These are phyloP conservation scores for Exutisphaerella laricina DNA, from an alignment of 2,329 filamentous ascomycete genomes.

Conservation along the genomic window DNA sequence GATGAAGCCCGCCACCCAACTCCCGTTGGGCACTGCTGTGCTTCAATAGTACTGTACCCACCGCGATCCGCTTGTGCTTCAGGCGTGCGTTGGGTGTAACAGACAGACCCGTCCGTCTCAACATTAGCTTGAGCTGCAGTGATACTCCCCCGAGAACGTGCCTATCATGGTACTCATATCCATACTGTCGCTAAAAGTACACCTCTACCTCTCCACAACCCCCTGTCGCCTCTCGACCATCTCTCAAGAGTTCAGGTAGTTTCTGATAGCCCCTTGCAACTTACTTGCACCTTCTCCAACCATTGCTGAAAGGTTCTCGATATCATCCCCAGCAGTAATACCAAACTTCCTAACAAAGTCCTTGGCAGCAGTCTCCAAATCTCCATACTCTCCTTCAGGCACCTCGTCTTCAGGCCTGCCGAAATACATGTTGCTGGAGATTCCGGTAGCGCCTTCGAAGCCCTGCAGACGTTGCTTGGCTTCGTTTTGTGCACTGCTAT, in stretches of 20 bases:
- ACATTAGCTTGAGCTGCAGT: too few species aligned
- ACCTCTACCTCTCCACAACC: neutral
- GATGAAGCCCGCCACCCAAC: too few species aligned
- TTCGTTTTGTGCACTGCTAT: constrained; percentile 73
- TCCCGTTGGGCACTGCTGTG: too few species aligned
- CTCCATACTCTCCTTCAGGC: constrained; percentile 69
- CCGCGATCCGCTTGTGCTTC: too few species aligned
- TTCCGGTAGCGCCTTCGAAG: constrained; percentile 86
- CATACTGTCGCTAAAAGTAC: neutral
- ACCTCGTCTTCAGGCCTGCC: constrained; percentile 69
- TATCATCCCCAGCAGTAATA: constrained; percentile 88
- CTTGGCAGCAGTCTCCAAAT: constrained; percentile 87
- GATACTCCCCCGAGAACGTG: too few species aligned
- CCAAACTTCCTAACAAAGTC: constrained; percentile 95
- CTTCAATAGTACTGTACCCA: too few species aligned
- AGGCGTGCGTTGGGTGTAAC: too few species aligned
- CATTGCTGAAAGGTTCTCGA: constrained; percentile 80
- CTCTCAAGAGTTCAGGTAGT: constrained; percentile 31
- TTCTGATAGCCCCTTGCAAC: constrained; percentile 60
- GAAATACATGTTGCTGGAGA: constrained; percentile 97
- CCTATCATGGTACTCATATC: neutral
- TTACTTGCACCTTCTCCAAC: constrained; percentile 79
- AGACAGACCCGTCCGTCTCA: too few species aligned
- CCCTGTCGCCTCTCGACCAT: neutral
- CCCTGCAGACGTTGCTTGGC: constrained; percentile 82